Percentiles rank a stretch among this genome's conserved stretches.
phyloP scores from a whole-genome alignment of 2,329 filamentous ascomycete genomes.

The Colletotrichum plurivorum region DNA sequence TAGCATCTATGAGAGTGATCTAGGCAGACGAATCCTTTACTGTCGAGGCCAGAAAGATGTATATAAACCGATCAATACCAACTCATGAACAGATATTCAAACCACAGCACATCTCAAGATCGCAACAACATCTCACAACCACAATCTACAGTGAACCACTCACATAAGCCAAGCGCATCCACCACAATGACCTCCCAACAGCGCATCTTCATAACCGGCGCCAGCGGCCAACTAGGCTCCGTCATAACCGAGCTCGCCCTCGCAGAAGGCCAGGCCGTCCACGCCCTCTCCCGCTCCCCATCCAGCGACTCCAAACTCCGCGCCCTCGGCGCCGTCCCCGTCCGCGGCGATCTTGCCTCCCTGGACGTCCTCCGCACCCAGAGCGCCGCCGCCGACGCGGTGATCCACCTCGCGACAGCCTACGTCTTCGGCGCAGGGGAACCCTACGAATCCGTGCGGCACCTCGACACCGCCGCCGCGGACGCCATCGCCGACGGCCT shows the following conservation, averaged over 20 bases:
- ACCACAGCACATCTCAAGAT: too few relatives aligned
- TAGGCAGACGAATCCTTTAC: too few relatives aligned
- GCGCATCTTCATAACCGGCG: constrained; percentile 56
- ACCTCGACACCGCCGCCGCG: constrained; percentile 52
- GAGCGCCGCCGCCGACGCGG: constrained; percentile 55
- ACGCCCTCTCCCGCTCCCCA: constrained; percentile 43
- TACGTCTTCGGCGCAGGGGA: constrained; percentile 48
- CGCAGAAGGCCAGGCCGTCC: constrained; percentile 55
- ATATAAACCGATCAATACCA: too few relatives aligned
- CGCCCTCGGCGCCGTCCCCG: constrained; percentile 54
- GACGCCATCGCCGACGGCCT: constrained; percentile 53
- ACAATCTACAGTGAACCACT: background rate
- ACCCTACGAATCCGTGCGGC: constrained; percentile 43
- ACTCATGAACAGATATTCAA: too few relatives aligned
- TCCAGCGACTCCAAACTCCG: constrained; percentile 52
- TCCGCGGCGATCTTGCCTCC: constrained; percentile 56
- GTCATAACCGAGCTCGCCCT: constrained; percentile 53
- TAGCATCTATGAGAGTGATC: too few relatives aligned
- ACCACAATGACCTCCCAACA: background rate
- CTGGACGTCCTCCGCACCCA: constrained; percentile 55
- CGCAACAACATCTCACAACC: too few relatives aligned
- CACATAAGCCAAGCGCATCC: background rate
- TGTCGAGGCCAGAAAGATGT: too few relatives aligned
- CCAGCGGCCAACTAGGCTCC: constrained; percentile 55
- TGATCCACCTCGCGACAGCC: constrained; percentile 58